Conservation (phyloP, 192 early-diverging fungal species). For the Funneliformis geosporum region DNA sequence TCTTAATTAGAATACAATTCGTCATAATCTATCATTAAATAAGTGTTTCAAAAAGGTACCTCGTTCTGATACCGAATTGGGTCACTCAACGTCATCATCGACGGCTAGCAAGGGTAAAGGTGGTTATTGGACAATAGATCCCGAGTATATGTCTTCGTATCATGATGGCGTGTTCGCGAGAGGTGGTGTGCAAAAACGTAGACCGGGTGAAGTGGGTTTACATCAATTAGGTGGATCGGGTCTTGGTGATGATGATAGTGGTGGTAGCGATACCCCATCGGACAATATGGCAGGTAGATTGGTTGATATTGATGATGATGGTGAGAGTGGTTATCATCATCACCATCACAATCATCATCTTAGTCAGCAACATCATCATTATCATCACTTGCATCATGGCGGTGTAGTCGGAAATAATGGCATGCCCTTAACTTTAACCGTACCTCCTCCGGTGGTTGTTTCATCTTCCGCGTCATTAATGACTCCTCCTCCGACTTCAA, state of each 20-base stretch:
- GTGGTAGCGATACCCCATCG: slow-evolving; percentile 11
- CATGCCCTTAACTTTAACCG: background rate
- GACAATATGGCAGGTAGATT: slow-evolving; percentile 25
- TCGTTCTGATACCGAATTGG: slow-evolving; percentile 68
- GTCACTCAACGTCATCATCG: slow-evolving; percentile 14
- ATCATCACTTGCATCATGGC: slow-evolving; percentile 1
- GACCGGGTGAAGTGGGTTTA: slow-evolving; percentile 26
- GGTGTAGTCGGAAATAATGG: background rate
- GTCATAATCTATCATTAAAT: slow-evolving; percentile 84
- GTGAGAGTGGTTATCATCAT: background rate
- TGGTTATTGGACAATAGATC: slow-evolving; percentile 79
- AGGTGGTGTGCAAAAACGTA: slow-evolving; percentile 33
- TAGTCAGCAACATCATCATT: background rate
- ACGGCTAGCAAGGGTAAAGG: slow-evolving; percentile 67
- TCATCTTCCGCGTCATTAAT: slow-evolving; percentile 4
- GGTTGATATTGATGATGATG: slow-evolving; percentile 20
- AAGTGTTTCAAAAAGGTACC: slow-evolving; percentile 77
- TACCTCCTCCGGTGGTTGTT: background rate
- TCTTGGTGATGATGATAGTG: slow-evolving; percentile 24
- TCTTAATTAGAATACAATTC: slow-evolving; percentile 70
- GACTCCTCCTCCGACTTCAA: background rate
- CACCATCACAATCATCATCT: background rate
- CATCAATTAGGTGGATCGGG: background rate
- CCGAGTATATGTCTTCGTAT: slow-evolving; percentile 30
- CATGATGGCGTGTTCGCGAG: slow-evolving; percentile 32